phyloP scores from a whole-genome alignment of 495 filamentous ascomycete genomes.

The Tuber indicum region DNA sequence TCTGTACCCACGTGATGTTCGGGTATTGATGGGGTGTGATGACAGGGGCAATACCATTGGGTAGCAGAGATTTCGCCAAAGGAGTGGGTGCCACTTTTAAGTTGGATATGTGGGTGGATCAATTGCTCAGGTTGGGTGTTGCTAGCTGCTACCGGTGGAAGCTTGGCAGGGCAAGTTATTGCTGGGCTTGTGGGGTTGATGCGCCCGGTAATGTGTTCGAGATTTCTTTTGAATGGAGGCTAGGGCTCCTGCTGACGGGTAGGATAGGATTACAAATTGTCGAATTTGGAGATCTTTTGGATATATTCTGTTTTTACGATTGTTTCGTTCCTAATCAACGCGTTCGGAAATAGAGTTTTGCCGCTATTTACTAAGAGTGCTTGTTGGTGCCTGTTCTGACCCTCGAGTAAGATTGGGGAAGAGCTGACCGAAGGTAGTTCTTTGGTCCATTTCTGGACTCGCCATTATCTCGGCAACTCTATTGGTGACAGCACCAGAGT shows the following conservation, averaged over 20 bases:
- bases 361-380: slow-evolving; percentile 57
- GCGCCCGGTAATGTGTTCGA: slow-evolving; percentile 37
- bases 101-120: slow-evolving; percentile 70
- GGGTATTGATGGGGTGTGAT: not conserved
- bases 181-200: slow-evolving; percentile 47
- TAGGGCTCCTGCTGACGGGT: not conserved
- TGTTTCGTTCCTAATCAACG: slow-evolving; percentile 59
- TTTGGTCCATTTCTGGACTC: slow-evolving; percentile 63
- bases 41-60: slow-evolving; percentile 65
- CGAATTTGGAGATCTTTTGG: not conserved
- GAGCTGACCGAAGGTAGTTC: slow-evolving; percentile 45
- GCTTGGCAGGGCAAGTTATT: slow-evolving; percentile 47
- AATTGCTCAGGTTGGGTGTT: slow-evolving; percentile 67
- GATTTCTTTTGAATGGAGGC: not conserved
- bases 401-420: slow-evolving; percentile 14
- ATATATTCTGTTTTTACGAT: slow-evolving; percentile 64
- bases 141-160: slow-evolving; percentile 35
- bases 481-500: slow-evolving; percentile 56
- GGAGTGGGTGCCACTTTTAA: slow-evolving; percentile 56
- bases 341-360: slow-evolving; percentile 56
- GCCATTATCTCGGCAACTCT: slow-evolving; percentile 62
- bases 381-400: slow-evolving; percentile 41
- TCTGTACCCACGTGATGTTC: not conserved
- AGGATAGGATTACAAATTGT: not conserved
- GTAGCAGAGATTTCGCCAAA: slow-evolving; percentile 59